Conservation (phyloP, 108 stramenopile species). For the Nitzschia sp. region DNA sequence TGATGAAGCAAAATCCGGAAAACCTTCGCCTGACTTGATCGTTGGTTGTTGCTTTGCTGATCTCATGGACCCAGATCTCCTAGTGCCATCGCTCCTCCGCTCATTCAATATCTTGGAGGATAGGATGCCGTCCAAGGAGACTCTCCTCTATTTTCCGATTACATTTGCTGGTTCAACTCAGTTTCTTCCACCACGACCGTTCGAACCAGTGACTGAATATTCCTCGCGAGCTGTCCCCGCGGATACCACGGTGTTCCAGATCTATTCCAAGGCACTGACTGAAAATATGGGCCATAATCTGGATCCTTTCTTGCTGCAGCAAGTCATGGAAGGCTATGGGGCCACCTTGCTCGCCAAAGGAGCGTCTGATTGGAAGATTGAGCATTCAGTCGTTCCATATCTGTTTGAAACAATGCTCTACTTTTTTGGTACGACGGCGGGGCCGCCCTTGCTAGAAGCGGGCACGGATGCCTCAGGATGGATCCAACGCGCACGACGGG, state of each 20-base stretch:
- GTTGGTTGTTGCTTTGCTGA: slow-evolving; percentile 91
- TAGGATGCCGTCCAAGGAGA: not conserved
- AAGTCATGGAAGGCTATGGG: slow-evolving; percentile 69
- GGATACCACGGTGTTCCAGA: slow-evolving; percentile 70
- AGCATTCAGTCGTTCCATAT: slow-evolving; percentile 47
- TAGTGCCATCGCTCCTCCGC: slow-evolving; percentile 45
- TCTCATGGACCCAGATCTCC: slow-evolving; percentile 69
- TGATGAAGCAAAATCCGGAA: slow-evolving; percentile 21
- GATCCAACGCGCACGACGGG: slow-evolving; percentile 55
- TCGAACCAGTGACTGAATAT: slow-evolving; percentile 3
- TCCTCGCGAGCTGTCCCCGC: slow-evolving; percentile 51
- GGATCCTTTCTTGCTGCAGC: slow-evolving; percentile 52
- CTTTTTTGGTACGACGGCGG: slow-evolving; percentile 82
- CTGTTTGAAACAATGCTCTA: slow-evolving; percentile 87
- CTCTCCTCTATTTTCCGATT: slow-evolving; percentile 89
- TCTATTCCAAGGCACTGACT: slow-evolving; percentile 75
- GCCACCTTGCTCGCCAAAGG: slow-evolving; percentile 53
- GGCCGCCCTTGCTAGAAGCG: slow-evolving; percentile 46
- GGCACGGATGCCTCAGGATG: slow-evolving; percentile 72
- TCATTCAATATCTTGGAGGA: slow-evolving; percentile 34
- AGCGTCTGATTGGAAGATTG: slow-evolving; percentile 82
- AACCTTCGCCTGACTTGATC: slow-evolving; percentile 58
- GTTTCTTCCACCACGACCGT: slow-evolving; percentile 51
- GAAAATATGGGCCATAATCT: slow-evolving; percentile 76
- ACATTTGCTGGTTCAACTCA: slow-evolving; percentile 86